Conservation (phyloP, 768 basidiomycete genomes). For the Pleurotus tuoliensis region DNA sequence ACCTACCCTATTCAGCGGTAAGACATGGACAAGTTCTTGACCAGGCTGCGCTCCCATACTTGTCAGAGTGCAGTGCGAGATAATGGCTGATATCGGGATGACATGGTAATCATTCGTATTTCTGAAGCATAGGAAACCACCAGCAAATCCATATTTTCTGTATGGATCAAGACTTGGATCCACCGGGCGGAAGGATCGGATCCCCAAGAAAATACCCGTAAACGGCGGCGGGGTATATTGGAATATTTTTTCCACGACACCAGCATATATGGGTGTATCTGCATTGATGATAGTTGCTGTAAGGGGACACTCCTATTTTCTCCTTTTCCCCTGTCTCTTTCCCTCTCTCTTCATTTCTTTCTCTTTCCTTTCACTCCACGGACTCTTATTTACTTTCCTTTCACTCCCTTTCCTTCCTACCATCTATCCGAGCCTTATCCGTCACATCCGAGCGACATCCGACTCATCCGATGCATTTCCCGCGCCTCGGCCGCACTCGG, state of each 20-base stretch:
- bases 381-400: too few relatives aligned
- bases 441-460: too few relatives aligned
- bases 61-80: constrained; percentile 10
- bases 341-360: too few relatives aligned
- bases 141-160: constrained; percentile 10
- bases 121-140: constrained; percentile 8
- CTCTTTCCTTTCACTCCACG: too few relatives aligned
- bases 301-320: too few relatives aligned
- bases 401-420: too few relatives aligned
- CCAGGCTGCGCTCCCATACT: not conserved
- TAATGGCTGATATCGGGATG: constrained; percentile 8
- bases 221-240: not conserved
- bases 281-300: not conserved
- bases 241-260: constrained; percentile 7
- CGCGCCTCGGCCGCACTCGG: too few relatives aligned
- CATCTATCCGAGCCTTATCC: too few relatives aligned
- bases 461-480: too few relatives aligned
- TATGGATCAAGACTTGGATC: constrained; percentile 9
- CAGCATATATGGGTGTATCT: not conserved
- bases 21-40: not conserved
- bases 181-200: not conserved
- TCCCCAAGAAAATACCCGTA: constrained; percentile 2
- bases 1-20: not conserved
- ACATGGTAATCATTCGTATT: not conserved
- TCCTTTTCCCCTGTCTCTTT: too few relatives aligned